Base-by-base conservation (phyloP, 2,329 filamentous ascomycete species). In the Tolypocladium ovalisporum region DNA sequence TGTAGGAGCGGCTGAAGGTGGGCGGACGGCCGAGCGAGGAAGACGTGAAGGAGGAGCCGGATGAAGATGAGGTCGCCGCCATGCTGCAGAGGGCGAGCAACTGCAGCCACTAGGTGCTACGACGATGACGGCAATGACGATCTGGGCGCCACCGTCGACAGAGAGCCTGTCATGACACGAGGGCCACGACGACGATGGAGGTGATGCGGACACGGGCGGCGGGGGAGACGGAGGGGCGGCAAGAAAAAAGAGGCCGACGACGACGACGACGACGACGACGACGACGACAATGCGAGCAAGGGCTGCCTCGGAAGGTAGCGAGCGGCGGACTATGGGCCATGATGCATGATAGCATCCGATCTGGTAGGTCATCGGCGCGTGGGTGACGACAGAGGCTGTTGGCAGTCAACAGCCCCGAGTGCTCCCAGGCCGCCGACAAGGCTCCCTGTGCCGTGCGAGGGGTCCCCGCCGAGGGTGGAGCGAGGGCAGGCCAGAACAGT, bases 1-100 rank as follows among this genome's bases (percentile, higher is more conserved):
- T 67, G 64, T 75, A 72, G 44, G 71, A 67, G 59, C 73, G 72
- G 62, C 69, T 68, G 61, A 75, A 73, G 52, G 73, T 72, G 57
- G 73, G 72, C 44, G 70, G 71, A 61, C 71, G 72, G 60, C 72
- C 69, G 62, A 74, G 67, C 49, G 75, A 76, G 49, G 76, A 79
- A 39, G 76, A 75, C 58, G 71, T 71, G 64, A 76, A 79, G 57
- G 77, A 79, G 37, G 76, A 79, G 62, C 76, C 72, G 59, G 74
- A 79, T 32, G 77, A 79, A 56, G 73, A 77, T 17, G 70, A 72
- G 54, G 68, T 64, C 56, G 69, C 66, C 57, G 69, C 69, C 69
- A 76, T 75, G 64, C 67, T 70, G 67, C 62, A 52, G 57, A 35
- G 32, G 52, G 56, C 53, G 24, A 39, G 37, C 22, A 32, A 32